Base-by-base conservation (phyloP, 2,329 filamentous ascomycete species). In the Colletotrichum sp. region DNA sequence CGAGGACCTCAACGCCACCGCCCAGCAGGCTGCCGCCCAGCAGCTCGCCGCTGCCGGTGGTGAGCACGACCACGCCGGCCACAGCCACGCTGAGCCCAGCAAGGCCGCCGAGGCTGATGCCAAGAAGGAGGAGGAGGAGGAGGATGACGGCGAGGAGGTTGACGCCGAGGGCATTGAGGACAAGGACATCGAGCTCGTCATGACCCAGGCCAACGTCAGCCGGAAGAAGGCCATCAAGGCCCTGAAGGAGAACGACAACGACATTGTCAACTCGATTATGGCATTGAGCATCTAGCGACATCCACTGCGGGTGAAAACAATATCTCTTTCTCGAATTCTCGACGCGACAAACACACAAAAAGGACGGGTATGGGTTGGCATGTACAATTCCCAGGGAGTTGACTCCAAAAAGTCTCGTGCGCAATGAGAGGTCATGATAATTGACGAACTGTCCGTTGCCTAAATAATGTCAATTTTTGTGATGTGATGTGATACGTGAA, bases 191-290 rank as follows among this genome's bases (percentile, higher is more conserved):
- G 97, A 99, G 88, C 92, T 99, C 75, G 97, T 99, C 87, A 98
- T 98, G 95, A 95, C 95, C 82, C 96, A 99, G 89, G 97, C 97
- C 82, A 97, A 91, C 83, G 98, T 99, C 82, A 98, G 95, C 82
- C 93, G 97, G 87, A 98, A 98, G 90, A 98, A 98, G 93, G 97
- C 97, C 77, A 93, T 99, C 90, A 99, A 98, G 90, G 97, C 98
- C 73, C 91, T 99, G 85, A 96, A 96, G 91, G 97, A 98, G 91
- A 99, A 99, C 86, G 96, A 98, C 89, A 98, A 98, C 84, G 97
- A 99, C 86, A 99, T 99, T 89, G 97, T 99, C 91, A 99, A 99
- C 92, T 98, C 97, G 82, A 99, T 99, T 90, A 99, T 99, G 97
- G 96, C 96, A 81, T 90, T 99, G 86, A 96, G 94, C 90, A 93